A percentile compares a stretch with the other conserved stretches of the same genome.
These are phyloP conservation scores for Leccinum incarnatum DNA, from an alignment of 768 basidiomycete genomes.

Conservation along the genomic window DNA sequence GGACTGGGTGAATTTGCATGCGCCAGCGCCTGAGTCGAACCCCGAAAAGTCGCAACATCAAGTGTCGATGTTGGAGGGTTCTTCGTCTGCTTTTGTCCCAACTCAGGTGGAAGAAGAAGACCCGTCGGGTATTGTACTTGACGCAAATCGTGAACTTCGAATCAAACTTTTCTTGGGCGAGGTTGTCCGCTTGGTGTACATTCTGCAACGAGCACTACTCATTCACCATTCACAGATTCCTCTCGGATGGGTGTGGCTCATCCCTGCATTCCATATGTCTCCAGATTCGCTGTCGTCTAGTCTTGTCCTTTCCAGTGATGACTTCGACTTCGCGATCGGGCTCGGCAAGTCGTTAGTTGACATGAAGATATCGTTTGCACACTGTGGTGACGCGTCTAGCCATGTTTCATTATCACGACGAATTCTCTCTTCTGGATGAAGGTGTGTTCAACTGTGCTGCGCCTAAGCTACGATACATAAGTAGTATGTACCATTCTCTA, in stretches of 20 bases:
- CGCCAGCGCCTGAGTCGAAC: conserved; percentile 6
- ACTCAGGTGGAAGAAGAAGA: conserved; percentile 5
- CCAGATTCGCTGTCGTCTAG: conserved; percentile 38
- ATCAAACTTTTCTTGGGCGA: conserved; percentile 72
- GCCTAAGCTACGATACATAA: too few species aligned
- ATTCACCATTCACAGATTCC: conserved; percentile 46
- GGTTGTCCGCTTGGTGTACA: conserved; percentile 36
- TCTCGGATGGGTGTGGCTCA: conserved; percentile 85
- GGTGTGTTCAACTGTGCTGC: background rate
- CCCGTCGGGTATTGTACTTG: conserved; percentile 51
- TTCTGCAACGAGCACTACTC: background rate
- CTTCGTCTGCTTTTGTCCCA: conserved; percentile 1
- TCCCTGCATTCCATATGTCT: conserved; percentile 79
- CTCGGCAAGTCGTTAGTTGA: conserved; percentile 66
- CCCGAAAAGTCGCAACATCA: background rate
- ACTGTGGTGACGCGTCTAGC: conserved; percentile 18
- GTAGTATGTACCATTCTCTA: background rate
- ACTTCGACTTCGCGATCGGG: conserved; percentile 78
- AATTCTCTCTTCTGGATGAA: background rate
- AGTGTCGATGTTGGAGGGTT: background rate
- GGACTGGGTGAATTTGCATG: conserved; percentile 41
- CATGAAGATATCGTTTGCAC: conserved; percentile 61
- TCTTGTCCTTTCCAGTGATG: conserved; percentile 52
- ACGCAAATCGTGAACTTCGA: conserved; percentile 65
- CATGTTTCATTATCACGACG: background rate